Base-by-base conservation (phyloP, 2,329 filamentous ascomycete species). In the Knufia petricola region DNA sequence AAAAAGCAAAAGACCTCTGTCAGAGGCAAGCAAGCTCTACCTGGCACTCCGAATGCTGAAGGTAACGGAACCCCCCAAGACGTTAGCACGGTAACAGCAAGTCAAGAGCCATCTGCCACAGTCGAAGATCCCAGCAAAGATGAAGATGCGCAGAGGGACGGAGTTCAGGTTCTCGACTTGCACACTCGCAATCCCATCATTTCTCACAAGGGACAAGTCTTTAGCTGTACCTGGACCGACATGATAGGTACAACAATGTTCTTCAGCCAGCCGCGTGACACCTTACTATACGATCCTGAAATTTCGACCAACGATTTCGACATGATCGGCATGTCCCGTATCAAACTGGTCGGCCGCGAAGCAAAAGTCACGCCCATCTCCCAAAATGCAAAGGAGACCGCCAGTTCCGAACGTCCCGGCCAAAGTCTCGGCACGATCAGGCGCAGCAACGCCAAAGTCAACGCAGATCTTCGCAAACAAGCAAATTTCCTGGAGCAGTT, bases 161-260 rank as follows among this genome's bases (percentile, higher is more conserved):
- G 63, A 67, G 40, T 95, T 4, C 87, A 95, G 61, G 82, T 95
- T 44, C 72, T 92, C n/a, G 87, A 87, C 23, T 73, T 95, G 2
- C 84, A 94, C 64, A 82, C 82, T 1, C 60, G 69, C 2, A 83
- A 85, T 42, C 90, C 90, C 0, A 70, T 95, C 23, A 75, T 95
- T 51, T 84, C 84, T 19, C 94, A 94, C 66, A 77, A 83, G 50
- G 85, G 84, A 24, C 78, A 82, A 53, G 70, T 94, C 19, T 92
- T 89, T 62, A 81, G 79, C 54, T 90, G 87, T 55, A 70, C 79
- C 39, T 96, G 90, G 90, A 77, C 79, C 9, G 80, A 85, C 52
- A 84, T 87, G 51, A 78, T 94, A 37, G 90, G 90, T 30, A 94
- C 88, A 0, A 87, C 94, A 57, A 70, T 89, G 55, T 77, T 94